These are phyloP conservation scores for Tolypocladium tropicale DNA, from an alignment of 2,329 filamentous ascomycete species.

Conservation along the genomic window DNA sequence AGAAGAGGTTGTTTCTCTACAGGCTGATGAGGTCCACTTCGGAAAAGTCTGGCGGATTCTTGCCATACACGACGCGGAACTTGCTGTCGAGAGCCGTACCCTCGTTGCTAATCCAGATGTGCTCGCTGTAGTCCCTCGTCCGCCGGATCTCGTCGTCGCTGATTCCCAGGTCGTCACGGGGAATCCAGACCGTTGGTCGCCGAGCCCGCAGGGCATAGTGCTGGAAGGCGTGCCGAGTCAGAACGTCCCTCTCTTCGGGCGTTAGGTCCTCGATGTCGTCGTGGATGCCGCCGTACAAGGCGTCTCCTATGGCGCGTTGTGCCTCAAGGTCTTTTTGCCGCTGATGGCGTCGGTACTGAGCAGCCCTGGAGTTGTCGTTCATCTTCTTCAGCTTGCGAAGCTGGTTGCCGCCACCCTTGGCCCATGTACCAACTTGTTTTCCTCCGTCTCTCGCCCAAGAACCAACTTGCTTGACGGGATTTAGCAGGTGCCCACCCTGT, in stretches of 20 bases:
- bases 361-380: slow-evolving; percentile 25
- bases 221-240: slow-evolving; percentile 82
- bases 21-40: slow-evolving; percentile 79
- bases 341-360: slow-evolving; percentile 36
- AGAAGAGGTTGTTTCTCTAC: slow-evolving; percentile 21
- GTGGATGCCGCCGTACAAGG: slow-evolving; percentile 76
- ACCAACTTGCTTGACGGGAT: slow-evolving; percentile 36
- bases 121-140: slow-evolving; percentile 64
- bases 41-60: slow-evolving; percentile 80
- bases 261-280: slow-evolving; percentile 94
- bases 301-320: slow-evolving; percentile 64
- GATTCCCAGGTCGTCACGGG: slow-evolving; percentile 79
- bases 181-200: slow-evolving; percentile 87
- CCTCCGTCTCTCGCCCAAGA: slow-evolving; percentile 29
- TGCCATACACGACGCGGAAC: slow-evolving; percentile 71
- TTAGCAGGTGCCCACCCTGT: slow-evolving; percentile 21
- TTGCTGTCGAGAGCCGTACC: slow-evolving; percentile 81
- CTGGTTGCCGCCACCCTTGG: slow-evolving; percentile 35
- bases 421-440: slow-evolving; percentile 21
- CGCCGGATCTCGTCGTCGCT: slow-evolving; percentile 82
- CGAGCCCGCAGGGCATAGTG: slow-evolving; percentile 79
- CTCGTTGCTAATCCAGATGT: slow-evolving; percentile 90
- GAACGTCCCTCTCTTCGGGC: slow-evolving; percentile 74
- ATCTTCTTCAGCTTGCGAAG: slow-evolving; percentile 31
- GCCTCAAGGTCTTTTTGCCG: slow-evolving; percentile 57